Conservation (phyloP, 1,284 basidiomycete species). For the Cerrena zonata region DNA sequence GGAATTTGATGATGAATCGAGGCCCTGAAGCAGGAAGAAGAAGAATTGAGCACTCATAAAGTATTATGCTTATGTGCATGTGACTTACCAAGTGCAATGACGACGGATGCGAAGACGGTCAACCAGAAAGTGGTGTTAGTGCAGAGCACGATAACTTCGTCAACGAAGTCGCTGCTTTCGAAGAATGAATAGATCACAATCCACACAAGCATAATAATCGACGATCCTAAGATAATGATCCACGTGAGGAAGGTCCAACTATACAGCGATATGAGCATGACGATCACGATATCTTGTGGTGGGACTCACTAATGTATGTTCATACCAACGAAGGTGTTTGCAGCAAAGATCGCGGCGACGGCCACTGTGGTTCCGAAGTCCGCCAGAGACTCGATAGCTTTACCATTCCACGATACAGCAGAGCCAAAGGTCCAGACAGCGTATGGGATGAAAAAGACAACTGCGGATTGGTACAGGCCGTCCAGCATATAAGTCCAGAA, state of each 20-base stretch:
- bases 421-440: slow-evolving; percentile 66
- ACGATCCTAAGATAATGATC: slow-evolving; percentile 75
- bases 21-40: slow-evolving; percentile 43
- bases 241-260: slow-evolving; percentile 88
- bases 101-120: slow-evolving; percentile 61
- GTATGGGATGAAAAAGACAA: slow-evolving; percentile 89
- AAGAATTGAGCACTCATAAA: neutral
- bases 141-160: slow-evolving; percentile 73
- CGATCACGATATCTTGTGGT: neutral
- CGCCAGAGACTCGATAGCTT: slow-evolving; percentile 69
- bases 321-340: slow-evolving; percentile 83
- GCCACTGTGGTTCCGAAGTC: slow-evolving; percentile 93
- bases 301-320: slow-evolving; percentile 78
- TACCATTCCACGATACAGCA: slow-evolving; percentile 67
- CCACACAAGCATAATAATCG: slow-evolving; percentile 77
- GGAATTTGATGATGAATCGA: slow-evolving; percentile 67
- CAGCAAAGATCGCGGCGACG: slow-evolving; percentile 80
- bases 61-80: too few species aligned
- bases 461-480: slow-evolving; percentile 85
- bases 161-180: slow-evolving; percentile 59
- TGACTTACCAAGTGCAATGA: slow-evolving; percentile 64
- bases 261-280: slow-evolving; percentile 11
- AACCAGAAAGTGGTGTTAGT: slow-evolving; percentile 80
- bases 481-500: slow-evolving; percentile 96
- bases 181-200: slow-evolving; percentile 82